Evolutionary conservation across 768 basidiomycete species (phyloP).

Genomic region (Lepiota venenata): DNA sequence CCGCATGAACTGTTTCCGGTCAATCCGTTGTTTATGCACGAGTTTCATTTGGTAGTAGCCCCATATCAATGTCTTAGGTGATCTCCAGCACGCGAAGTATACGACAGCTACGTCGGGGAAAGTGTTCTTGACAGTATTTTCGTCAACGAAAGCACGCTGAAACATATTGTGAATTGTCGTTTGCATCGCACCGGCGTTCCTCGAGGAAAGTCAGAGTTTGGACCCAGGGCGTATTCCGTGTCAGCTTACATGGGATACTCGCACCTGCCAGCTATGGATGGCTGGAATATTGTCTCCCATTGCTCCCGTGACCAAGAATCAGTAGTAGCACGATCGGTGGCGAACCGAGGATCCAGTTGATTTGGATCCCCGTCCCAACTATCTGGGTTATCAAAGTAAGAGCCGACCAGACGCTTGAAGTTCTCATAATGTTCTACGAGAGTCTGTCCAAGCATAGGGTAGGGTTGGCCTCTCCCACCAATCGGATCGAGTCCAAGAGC

Average conservation of each 20-base stretch:
- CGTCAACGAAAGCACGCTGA: conserved; percentile 20
- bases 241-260: conserved; percentile 21
- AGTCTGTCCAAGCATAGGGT: conserved; percentile 16
- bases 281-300: conserved; percentile 14
- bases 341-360: conserved; percentile 19
- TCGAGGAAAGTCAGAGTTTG: neutral
- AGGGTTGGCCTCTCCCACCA: conserved; percentile 20
- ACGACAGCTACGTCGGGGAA: conserved; percentile 22
- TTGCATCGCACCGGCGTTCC: conserved; percentile 22
- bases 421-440: conserved; percentile 20
- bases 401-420: conserved; percentile 26
- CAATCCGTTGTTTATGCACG: conserved; percentile 16
- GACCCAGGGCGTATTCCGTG: neutral
- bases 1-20: conserved; percentile 18
- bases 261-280: conserved; percentile 14
- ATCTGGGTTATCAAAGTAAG: conserved; percentile 26
- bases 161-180: conserved; percentile 14
- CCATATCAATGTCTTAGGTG: conserved; percentile 24
- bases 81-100: conserved; percentile 18
- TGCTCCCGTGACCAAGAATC: conserved; percentile 21
- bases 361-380: conserved; percentile 16
- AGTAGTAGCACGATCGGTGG: conserved; percentile 15
- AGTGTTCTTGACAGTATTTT: conserved; percentile 11
- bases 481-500: conserved; percentile 24
- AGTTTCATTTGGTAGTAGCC: conserved; percentile 16